Conservation (phyloP, 83 land plant genomes). For the Diphasiastrum complanatum region DNA sequence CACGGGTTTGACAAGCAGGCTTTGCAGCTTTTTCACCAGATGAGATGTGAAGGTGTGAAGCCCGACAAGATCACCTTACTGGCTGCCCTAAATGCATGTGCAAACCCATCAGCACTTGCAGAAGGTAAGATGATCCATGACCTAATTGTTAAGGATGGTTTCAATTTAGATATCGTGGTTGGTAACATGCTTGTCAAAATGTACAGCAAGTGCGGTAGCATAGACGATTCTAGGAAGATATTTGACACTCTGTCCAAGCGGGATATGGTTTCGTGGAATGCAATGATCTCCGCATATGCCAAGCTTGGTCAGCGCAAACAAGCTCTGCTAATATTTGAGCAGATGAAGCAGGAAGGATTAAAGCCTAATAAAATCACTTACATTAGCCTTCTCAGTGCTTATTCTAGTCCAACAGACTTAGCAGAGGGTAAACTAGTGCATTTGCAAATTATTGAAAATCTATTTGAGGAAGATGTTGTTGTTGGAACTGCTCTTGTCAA, state of each 20-base stretch:
- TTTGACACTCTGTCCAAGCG: conserved; percentile 29
- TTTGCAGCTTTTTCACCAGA: conserved; percentile 27
- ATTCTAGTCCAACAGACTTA: conserved; percentile 30
- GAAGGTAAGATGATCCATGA: conserved; percentile 33
- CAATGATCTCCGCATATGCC: conserved; percentile 40
- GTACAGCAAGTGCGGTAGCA: conserved; percentile 31
- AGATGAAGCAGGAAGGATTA: conserved; percentile 18
- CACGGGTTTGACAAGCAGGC: conserved; percentile 15
- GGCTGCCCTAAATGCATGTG: conserved; percentile 41
- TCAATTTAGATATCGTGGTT: conserved; percentile 22
- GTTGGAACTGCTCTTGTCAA: conserved; percentile 40
- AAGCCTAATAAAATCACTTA: conserved; percentile 25
- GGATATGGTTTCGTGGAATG: conserved; percentile 49
- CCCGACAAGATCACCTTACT: conserved; percentile 43
- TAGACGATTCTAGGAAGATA: conserved; percentile 33
- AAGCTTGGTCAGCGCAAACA: conserved; percentile 21
- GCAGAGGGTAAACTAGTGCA: conserved; percentile 33
- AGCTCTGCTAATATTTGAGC: conserved; percentile 34
- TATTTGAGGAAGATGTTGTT: conserved; percentile 13
- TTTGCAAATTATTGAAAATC: conserved; percentile 9
- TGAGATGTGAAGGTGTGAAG: conserved; percentile 21
- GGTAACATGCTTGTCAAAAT: conserved; percentile 36
- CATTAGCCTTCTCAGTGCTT: conserved; percentile 34
- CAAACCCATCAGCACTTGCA: conserved; percentile 7
- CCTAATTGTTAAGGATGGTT: conserved; percentile 34